These are phyloP conservation scores for Suhomyces tanzawaensis DNA, from an alignment of 805 yeast genomes.

Conservation along the genomic window DNA sequence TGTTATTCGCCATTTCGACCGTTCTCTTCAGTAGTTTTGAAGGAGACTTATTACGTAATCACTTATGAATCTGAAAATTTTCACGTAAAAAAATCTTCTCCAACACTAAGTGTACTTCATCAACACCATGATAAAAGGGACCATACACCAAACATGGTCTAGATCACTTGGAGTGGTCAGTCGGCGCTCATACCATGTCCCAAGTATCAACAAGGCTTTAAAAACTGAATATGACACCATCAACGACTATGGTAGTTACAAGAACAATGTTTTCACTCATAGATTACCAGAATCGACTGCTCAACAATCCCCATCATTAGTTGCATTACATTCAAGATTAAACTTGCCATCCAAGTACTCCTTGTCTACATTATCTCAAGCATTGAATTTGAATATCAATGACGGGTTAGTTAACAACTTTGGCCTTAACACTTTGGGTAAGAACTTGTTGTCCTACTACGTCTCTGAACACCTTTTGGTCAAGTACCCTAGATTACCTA, in stretches of 20 bases:
- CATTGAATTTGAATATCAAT: conserved; percentile 58
- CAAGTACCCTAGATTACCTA: conserved; percentile 88
- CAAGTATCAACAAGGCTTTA: conserved; percentile 14
- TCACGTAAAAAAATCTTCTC: conserved; percentile 3
- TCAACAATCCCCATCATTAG: conserved; percentile 65
- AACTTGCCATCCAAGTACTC: conserved; percentile 56
- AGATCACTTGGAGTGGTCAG: conserved; percentile 4
- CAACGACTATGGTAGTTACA: conserved; percentile 41
- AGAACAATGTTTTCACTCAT: conserved; percentile 41
- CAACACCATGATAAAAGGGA: conserved; percentile 3
- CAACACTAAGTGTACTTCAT: background rate
- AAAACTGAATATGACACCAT: conserved; percentile 31
- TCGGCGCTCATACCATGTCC: conserved; percentile 4
- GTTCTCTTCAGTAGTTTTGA: background rate
- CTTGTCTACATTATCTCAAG: conserved; percentile 71
- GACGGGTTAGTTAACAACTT: conserved; percentile 61
- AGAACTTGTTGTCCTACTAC: conserved; percentile 69
- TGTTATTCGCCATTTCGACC: too few relatives aligned
- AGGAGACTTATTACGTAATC: background rate
- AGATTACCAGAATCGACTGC: conserved; percentile 47
- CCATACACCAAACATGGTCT: background rate
- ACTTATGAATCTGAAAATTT: conserved; percentile 6
- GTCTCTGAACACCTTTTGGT: conserved; percentile 70
- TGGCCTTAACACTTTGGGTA: conserved; percentile 82
- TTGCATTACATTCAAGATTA: conserved; percentile 76